Evolutionary conservation across 1,284 basidiomycete genomes (phyloP).

Genomic region (Mycena sp.): DNA sequence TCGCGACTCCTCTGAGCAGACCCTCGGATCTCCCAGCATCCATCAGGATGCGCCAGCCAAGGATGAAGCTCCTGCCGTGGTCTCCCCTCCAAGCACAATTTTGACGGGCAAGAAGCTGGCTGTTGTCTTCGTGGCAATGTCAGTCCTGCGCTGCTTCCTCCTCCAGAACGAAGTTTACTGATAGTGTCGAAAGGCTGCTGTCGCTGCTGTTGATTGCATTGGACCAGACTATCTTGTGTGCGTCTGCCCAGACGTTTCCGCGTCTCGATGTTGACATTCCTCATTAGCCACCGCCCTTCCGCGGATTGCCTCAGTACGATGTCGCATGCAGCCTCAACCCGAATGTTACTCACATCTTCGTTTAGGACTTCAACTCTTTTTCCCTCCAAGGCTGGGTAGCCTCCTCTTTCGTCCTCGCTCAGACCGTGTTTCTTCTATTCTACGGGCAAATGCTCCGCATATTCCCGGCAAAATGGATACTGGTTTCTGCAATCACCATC

Average conservation of each 20-base stretch:
- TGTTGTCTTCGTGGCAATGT: no score
- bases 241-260: not conserved
- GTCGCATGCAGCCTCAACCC: not conserved
- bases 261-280: not conserved
- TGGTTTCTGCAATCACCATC: not conserved
- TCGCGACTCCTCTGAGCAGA: no score
- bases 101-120: no score
- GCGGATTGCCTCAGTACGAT: not conserved
- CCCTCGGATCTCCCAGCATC: no score
- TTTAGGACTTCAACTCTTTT: slow-evolving; percentile 5
- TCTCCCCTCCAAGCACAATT: no score
- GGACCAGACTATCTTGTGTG: slow-evolving; percentile 1
- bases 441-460: slow-evolving; percentile 6
- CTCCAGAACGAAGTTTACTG: not conserved
- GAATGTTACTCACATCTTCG: not conserved
- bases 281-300: not conserved
- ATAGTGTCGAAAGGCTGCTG: not conserved
- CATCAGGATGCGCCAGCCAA: no score
- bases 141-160: no score
- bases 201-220: not conserved
- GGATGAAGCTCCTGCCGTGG: no score
- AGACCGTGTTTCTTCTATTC: slow-evolving; percentile 1
- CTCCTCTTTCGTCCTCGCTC: not conserved
- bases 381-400: slow-evolving; percentile 14
- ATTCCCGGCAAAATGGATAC: slow-evolving; percentile 8